Base-by-base conservation (phyloP, 345 rosid species). In the Hypericum perforatum region DNA sequence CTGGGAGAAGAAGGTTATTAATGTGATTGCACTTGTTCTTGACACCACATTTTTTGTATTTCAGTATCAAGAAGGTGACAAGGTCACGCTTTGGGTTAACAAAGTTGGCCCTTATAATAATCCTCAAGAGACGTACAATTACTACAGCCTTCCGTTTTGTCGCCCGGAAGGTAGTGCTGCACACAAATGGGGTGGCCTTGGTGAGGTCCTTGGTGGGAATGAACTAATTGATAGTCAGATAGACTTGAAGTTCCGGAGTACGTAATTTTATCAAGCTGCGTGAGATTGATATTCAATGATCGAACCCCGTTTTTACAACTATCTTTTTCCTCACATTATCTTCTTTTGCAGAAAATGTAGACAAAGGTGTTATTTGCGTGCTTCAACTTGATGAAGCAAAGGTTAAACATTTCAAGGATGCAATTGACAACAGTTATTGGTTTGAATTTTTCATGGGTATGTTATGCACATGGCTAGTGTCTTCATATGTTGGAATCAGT, bases 161-260 rank as follows among this genome's bases (percentile, higher is more conserved):
- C 86, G 69, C 50, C 78, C 76, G 41, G 58, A 89, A 66, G 73
- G 32, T 14, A 74, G 71, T 68, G 64, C 78, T 43, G 78, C 80
- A 53, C 99, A 94, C 76, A 94, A 94, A 70, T 94, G 97, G 99
- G 99, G 95, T 71, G 99, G 97, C 46, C 97, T 94, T 66, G 99
- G 97, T 60, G 99, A 94, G 76, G 99, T 89, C 69, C 82, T 94
- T 9, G 99, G 99, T 73, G 99, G 99, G 62, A 94, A 94, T 70
- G 99, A 94, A 67, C 97, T 94, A 61, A 89, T 94, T 58, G 99
- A 89, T 69, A 89, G 99, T 71, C 77, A 78, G 69, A 74, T 89
- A 46, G 78, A 81, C 43, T 76, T 94, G 16, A 94, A 89, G 68
- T 94, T 82, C 74, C 66, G 11, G 81, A 86, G 99, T 94, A 79